phyloP scores from a whole-genome alignment of 306 rosid species.

The Acmispon strigosus region DNA sequence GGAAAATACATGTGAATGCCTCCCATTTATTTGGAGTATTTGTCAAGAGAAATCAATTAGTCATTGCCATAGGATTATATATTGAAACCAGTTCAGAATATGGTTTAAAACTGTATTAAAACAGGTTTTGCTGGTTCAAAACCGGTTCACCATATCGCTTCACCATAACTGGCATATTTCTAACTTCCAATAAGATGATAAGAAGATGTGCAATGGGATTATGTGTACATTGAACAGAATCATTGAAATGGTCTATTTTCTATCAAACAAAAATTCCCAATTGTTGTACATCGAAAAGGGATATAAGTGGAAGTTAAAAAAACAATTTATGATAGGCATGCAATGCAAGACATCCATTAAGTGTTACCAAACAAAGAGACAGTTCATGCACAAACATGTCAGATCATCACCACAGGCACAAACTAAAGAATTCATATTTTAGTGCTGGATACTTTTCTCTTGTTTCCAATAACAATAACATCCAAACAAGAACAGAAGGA shows the following conservation, averaged over 20 bases:
- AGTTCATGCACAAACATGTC: slow-evolving; percentile 58
- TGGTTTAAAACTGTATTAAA: no score
- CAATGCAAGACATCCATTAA: slow-evolving; percentile 21
- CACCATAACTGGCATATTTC: neutral
- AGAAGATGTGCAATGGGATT: neutral
- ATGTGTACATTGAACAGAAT: slow-evolving; percentile 15
- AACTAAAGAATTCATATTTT: slow-evolving; percentile 27
- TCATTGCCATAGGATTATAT: no score
- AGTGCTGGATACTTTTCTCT: slow-evolving; percentile 10
- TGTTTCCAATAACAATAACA: slow-evolving; percentile 30
- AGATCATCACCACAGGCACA: slow-evolving; percentile 17
- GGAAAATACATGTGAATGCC: no score
- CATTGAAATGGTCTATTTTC: neutral
- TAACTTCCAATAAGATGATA: neutral
- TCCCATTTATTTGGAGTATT: no score
- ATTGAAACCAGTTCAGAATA: no score
- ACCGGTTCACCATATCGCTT: no score
- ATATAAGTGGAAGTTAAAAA: neutral
- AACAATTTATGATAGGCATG: slow-evolving; percentile 23
- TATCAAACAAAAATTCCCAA: neutral
- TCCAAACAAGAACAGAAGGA: slow-evolving; percentile 39
- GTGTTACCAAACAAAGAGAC: slow-evolving; percentile 43
- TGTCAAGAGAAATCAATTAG: no score
- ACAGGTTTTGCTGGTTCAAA: no score
- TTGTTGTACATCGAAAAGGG: slow-evolving; percentile 1